Evolutionary conservation across 176 grass and related monocot species (phyloP).

Genomic region (Echinochloa phyllopogon): DNA sequence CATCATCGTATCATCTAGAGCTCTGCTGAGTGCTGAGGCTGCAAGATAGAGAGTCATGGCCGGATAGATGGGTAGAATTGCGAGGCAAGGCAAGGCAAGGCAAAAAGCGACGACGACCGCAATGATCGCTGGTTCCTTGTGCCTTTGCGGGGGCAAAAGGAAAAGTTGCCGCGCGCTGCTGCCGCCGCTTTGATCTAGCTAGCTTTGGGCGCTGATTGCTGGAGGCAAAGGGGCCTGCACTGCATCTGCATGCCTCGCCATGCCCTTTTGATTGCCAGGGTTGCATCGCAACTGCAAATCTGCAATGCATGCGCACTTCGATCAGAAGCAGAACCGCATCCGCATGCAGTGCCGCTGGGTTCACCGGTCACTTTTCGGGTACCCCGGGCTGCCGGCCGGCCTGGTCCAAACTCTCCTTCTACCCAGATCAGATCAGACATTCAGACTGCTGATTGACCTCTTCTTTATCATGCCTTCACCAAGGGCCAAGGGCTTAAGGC

Average conservation of each 20-base stretch:
- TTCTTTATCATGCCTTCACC: neutral
- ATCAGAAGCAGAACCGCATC: neutral
- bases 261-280: constrained; percentile 14
- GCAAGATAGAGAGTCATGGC: neutral
- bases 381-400: neutral
- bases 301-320: neutral
- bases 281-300: constrained; percentile 11
- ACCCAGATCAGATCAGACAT: neutral
- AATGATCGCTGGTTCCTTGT: constrained; percentile 12
- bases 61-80: constrained; percentile 26
- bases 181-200: neutral
- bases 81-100: neutral
- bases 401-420: neutral
- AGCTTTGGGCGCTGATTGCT: constrained; percentile 35
- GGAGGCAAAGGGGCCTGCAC: constrained; percentile 31
- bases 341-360: neutral
- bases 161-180: constrained; percentile 3
- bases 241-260: constrained; percentile 12
- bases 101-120: neutral
- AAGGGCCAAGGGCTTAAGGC: neutral
- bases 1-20: neutral
- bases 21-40: no score
- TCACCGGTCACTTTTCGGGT: neutral
- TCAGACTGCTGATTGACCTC: neutral
- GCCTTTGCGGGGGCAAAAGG: constrained; percentile 36